Conservation (phyloP, 345 rosid genomes). For the Syzygium jambos region DNA sequence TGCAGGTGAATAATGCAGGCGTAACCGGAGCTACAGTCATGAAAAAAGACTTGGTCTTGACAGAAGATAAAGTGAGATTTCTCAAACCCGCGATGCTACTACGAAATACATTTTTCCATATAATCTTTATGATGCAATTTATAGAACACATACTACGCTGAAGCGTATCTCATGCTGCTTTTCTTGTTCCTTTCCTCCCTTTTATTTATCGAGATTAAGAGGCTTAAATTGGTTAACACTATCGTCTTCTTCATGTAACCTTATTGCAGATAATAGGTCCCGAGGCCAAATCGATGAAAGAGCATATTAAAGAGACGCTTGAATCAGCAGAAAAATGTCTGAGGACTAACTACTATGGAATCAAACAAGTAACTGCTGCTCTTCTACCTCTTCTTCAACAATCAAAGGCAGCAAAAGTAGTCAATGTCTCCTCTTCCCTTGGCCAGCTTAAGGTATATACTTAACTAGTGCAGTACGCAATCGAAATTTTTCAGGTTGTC, state of each 20-base stretch:
- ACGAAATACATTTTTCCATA: not conserved
- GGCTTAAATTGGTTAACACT: not conserved
- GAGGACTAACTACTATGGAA: slow-evolving; percentile 13
- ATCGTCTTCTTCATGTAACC: not conserved
- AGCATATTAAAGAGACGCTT: not conserved
- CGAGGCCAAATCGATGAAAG: not conserved
- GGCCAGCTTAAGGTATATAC: slow-evolving; percentile 6
- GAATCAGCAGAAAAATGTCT: slow-evolving; percentile 7
- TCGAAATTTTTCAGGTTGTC: not conserved
- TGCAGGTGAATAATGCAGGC: slow-evolving; percentile 6
- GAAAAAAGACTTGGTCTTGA: not conserved
- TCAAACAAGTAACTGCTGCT: slow-evolving; percentile 5
- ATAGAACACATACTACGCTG: not conserved
- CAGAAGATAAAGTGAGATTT: not conserved
- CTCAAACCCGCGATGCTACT: not conserved
- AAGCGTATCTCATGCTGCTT: not conserved
- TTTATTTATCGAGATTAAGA: not conserved
- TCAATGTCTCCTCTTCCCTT: slow-evolving; percentile 9
- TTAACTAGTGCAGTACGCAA: not conserved
- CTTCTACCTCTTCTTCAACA: slow-evolving; percentile 6
- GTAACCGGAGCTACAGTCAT: not conserved
- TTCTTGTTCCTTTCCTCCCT: not conserved
- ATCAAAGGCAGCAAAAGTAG: slow-evolving; percentile 6
- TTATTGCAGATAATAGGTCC: not conserved
- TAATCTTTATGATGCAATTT: not conserved